Evolutionary conservation across 2,329 filamentous ascomycete genomes (phyloP), one percentile per base, ranked within the genome.

Genomic region (Talaromyces albobiverticillius): DNA sequence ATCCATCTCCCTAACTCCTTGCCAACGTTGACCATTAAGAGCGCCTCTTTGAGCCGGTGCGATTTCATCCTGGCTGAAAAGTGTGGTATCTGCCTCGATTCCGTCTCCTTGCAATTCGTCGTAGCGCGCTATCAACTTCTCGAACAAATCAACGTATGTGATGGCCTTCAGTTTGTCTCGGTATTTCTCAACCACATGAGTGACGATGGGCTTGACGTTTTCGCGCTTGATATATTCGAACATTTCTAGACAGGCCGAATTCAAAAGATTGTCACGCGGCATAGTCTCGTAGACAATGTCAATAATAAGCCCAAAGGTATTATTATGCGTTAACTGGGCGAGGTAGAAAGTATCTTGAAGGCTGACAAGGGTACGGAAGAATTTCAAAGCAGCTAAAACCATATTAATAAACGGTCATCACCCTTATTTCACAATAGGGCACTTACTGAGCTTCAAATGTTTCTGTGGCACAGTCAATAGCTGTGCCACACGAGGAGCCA

Each of bases 341-440:
- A 90, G 86, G 69, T 96, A 96, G 62, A 94, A 95, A 52, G 95
- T 90, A 67, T 97, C 93, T 65, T 94, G 87, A 34, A 96, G 80
- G 43, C 86, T 85, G 55, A 96, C 82, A 57, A 95, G 83, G 42
- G 89, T 89, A 31, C 93, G 88, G 76, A 97, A 93, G 74, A 96
- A 96, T 68, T 96, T 94, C 61, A 99, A 82, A 5, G 92, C 90
- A 63, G 90, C 89, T 92, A 54, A 3, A 22, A 13, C 14, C 10
- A 49, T 16, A 40, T 59, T 14, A 59, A 41, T 26, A 40, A n/a
- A 36, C 20, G 16, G 10, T 49, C 38, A 41, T 22, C 13, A 10
- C 9, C 20, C 2, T 20, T 25, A n/a, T n/a, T n/a, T n/a, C n/a
- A n/a, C 40, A 16, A 22, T 8, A 14, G 55, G 14, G n/a, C 32